A percentile compares a stretch with the other conserved stretches of the same genome.
Conservation (phyloP, 1,284 basidiomycete genomes). For the Pulveroboletus sp. region DNA sequence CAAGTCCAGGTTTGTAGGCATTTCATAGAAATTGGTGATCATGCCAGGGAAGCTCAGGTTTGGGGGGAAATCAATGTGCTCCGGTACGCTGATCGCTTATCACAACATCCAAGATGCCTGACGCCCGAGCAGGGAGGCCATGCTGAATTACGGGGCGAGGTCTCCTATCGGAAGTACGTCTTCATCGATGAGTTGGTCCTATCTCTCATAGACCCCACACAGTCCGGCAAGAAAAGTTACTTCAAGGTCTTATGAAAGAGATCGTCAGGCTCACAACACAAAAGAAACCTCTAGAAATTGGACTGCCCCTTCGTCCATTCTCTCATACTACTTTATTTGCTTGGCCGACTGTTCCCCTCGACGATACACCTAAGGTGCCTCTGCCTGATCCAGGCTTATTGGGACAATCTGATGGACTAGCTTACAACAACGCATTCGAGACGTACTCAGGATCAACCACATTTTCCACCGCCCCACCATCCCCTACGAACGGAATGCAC, state of each 20-base stretch:
- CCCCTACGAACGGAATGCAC: conserved; percentile 7
- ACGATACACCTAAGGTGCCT: conserved; percentile 34
- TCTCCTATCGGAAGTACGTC: conserved; percentile 79
- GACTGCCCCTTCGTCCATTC: conserved; percentile 74
- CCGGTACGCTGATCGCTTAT: conserved; percentile 42
- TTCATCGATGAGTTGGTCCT: background rate
- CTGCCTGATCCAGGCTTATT: conserved; percentile 32
- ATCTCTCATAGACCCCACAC: conserved; percentile 16
- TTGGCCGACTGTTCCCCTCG: conserved; percentile 28
- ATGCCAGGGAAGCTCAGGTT: conserved; percentile 62
- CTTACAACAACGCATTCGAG: conserved; percentile 7
- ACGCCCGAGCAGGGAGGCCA: conserved; percentile 54
- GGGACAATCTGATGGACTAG: conserved; percentile 10
- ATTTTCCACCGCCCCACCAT: conserved; percentile 2
- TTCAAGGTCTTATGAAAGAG: conserved; percentile 81
- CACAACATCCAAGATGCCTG: conserved; percentile 5
- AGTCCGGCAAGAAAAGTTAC: conserved; percentile 75
- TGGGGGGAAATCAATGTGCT: conserved; percentile 84
- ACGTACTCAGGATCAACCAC: conserved; percentile 9
- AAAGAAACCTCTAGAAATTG: conserved; percentile 70
- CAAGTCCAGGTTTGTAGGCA: conserved; percentile 81
- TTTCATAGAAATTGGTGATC: conserved; percentile 72
- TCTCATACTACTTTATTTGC: conserved; percentile 64
- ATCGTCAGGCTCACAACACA: conserved; percentile 78
- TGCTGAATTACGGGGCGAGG: conserved; percentile 71